phyloP scores from a whole-genome alignment of 768 basidiomycete genomes.

The Grammothele lineata region DNA sequence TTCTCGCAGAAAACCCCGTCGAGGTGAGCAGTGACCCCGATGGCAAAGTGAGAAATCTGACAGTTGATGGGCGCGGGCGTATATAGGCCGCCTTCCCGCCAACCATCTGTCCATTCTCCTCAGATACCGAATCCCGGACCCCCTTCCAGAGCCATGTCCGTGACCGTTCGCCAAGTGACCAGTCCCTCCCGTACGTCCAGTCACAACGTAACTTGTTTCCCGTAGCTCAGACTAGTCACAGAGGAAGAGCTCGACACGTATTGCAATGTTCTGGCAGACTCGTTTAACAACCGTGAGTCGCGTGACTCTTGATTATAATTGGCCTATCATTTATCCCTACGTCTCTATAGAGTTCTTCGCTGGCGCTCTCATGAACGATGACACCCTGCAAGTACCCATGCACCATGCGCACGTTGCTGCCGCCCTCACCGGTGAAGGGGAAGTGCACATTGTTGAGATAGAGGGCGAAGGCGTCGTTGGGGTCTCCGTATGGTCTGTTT shows the following conservation, averaged over 20 bases:
- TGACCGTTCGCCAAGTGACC: conserved; percentile 1
- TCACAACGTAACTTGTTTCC: neutral
- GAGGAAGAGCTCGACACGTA: too few species aligned
- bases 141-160: neutral
- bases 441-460: conserved; percentile 11
- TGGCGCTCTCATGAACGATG: conserved; percentile 1
- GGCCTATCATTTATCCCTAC: too few species aligned
- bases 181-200: neutral
- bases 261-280: too few species aligned
- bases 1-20: too few species aligned
- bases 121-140: neutral
- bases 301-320: too few species aligned
- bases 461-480: conserved; percentile 2
- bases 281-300: too few species aligned
- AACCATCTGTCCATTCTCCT: neutral
- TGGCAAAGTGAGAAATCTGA: too few species aligned
- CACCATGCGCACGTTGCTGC: conserved; percentile 8
- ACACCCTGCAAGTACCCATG: neutral
- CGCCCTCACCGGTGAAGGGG: conserved; percentile 1
- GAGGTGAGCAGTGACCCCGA: too few species aligned
- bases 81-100: too few species aligned
- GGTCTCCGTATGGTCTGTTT: conserved; percentile 7
- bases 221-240: too few species aligned
- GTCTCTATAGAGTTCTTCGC: conserved; percentile 4
- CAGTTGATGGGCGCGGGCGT: too few species aligned